Evolutionary conservation across 345 rosid genomes (phyloP), one percentile per base, ranked within the genome.

Genomic region (Streptanthus diversifolius): DNA sequence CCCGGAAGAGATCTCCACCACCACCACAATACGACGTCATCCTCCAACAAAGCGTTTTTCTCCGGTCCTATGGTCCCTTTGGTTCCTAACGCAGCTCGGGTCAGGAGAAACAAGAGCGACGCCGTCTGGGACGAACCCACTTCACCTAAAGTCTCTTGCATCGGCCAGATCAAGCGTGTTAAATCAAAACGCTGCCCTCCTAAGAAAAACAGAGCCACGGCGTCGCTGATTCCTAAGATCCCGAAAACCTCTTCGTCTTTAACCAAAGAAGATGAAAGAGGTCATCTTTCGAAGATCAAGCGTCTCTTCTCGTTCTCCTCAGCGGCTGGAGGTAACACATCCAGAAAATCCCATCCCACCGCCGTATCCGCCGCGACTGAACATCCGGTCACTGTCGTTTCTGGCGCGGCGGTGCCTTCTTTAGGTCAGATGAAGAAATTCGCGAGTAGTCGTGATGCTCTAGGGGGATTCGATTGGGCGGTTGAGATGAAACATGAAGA

Each of bases 71-170:
- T 85, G 43, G 40, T 82, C 8, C 80, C 89, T n/a, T 73, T 88
- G 9, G 83, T 93, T 37, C 97, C 97, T 0, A 66, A 48, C 3
- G 92, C 86, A 41, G 91, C 79, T 67, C 79, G 95, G 17, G 51
- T 66, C 2, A 72, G 86, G 55, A 84, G 80, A 56, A 41, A 47
- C 41, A 82, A 79, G 73, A 77, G 62, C 39, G 82, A 77, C 13
- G 78, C 65, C 9, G 70, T 77, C 5, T 79, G 82, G 54, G 91
- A 86, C 17, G 95, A 90, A 47, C 98, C 98, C 7, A 83, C 84
- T 15, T 93, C 98, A 4, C 98, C 98, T 5, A 93, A 93, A 74
- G 82, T 93, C 36, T 93, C 98, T 0, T 93, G 98, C 63, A 90
- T 93, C 77, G 98, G 98, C 14, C 92, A 90, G 66, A 86, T 93